Evolutionary conservation across 345 rosid species (phyloP), one percentile per base, ranked within the genome.

Genomic region (Rhodomyrtus tomentosa): DNA sequence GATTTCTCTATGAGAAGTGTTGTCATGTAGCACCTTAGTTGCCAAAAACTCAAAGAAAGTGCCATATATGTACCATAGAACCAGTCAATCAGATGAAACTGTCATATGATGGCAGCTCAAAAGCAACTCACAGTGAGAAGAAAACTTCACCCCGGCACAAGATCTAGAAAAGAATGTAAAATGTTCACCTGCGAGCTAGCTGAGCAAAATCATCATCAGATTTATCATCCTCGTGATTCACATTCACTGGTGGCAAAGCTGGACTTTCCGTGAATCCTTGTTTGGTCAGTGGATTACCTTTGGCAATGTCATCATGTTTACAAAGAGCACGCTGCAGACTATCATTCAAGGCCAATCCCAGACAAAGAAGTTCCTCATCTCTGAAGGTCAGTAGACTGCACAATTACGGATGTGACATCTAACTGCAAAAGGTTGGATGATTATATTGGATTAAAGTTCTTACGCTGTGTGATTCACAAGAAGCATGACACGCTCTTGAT

Each of bases 331-430:
- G 97, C 92, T 97, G 99, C 91, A 97, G 87, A 86, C 55, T 88
- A 85, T 97, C 99, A 81, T 97, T 95, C 85, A 97, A 87, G 87
- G 95, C 93, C 90, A 97, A 90, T 81, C 96, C 99, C 89, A 94
- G 99, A 87, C 86, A 90, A 52, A 97, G 88, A 88, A 95, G 95
- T 55, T 81, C 93, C 93, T 95, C 99, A 20, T 97, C 94, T 68
- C 99, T 97, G 92, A 82, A 88, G 84, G 42, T 50, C 38, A 81
- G 84, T 79, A 81, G 45, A 48, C 38, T 82, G 36, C 24, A 53
- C 55, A 40, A 79, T 32, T 80, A 85, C 89, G 85, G 92, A 84
- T 81, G 89, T 53, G 40, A 14, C 5, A 11, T 81, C 49, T 81
- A 58, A 15, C 36, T 54, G 32, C 10, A 36, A 54, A 59, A 74